Evolutionary conservation across 768 basidiomycete species (phyloP).

Genomic region (Gautieria morchelliformis): DNA sequence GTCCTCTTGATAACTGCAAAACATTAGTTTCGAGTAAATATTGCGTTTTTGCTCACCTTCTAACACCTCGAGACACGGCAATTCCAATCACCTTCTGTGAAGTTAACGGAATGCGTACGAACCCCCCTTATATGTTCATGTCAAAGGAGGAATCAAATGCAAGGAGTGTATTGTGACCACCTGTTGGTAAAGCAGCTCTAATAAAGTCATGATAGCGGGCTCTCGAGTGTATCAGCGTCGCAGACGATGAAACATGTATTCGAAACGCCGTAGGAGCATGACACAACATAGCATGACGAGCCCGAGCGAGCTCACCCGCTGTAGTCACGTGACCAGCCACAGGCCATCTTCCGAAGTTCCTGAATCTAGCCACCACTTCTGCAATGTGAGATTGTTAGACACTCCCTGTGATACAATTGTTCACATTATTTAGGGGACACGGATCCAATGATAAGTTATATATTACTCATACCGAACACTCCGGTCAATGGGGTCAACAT

Average conservation of each 20-base stretch:
- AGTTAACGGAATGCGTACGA: conserved; percentile 57
- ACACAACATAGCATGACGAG: conserved; percentile 6
- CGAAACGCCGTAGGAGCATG: not conserved
- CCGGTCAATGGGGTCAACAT: conserved; percentile 72
- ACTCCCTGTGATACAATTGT: not conserved
- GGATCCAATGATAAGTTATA: conserved; percentile 67
- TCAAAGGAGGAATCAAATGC: not conserved
- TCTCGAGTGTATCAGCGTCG: not conserved
- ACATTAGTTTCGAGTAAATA: conserved; percentile 10
- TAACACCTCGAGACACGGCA: conserved; percentile 64
- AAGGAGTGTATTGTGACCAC: not conserved
- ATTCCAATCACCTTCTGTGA: conserved; percentile 75
- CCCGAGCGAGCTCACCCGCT: too few species aligned
- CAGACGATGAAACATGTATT: conserved; percentile 1
- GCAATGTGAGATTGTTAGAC: conserved; percentile 1
- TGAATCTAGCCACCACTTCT: not conserved
- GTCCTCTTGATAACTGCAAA: conserved; percentile 78
- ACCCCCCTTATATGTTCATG: conserved; percentile 37
- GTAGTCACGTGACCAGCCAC: conserved; percentile 1
- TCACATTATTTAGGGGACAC: conserved; percentile 36
- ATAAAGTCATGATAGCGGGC: conserved; percentile 1
- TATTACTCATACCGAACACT: conserved; percentile 83
- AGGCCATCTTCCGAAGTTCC: too few species aligned
- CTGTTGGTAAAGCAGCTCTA: not conserved
- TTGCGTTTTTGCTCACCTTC: conserved; percentile 35